Conservation (phyloP, 345 rosid genomes). For the Eucalyptus cladocalyx region DNA sequence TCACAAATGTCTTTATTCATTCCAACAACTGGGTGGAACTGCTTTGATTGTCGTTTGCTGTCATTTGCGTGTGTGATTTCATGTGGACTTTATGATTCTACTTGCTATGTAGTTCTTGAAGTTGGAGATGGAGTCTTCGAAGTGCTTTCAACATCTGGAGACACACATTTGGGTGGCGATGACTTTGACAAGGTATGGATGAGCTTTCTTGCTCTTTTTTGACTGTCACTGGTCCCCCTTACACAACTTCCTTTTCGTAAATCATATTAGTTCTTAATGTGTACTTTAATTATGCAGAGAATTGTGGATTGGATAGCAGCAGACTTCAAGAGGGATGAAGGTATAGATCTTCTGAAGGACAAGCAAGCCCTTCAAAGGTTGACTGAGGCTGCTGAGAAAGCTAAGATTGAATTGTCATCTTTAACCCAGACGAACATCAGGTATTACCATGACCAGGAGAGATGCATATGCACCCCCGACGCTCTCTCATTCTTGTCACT, state of each 20-base stretch:
- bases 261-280: neutral
- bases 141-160: conserved; percentile 97
- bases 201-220: neutral
- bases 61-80: neutral
- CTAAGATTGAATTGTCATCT: conserved; percentile 93
- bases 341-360: conserved; percentile 92
- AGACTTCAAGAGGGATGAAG: conserved; percentile 76
- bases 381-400: conserved; percentile 95
- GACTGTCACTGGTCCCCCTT: neutral
- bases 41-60: neutral
- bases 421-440: conserved; percentile 87
- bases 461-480: neutral
- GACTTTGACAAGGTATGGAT: conserved; percentile 75
- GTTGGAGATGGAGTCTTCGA: conserved; percentile 99
- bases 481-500: neutral
- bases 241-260: neutral
- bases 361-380: conserved; percentile 96
- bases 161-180: conserved; percentile 98
- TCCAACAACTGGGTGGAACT: neutral
- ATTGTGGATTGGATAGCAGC: conserved; percentile 93
- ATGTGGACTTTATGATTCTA: neutral
- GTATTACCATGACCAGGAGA: neutral
- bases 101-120: conserved; percentile 62
- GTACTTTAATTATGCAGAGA: conserved; percentile 33
- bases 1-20: neutral